phyloP scores from a whole-genome alignment of 2,329 filamentous ascomycete genomes.

The Cladophialophora chaetospira region DNA sequence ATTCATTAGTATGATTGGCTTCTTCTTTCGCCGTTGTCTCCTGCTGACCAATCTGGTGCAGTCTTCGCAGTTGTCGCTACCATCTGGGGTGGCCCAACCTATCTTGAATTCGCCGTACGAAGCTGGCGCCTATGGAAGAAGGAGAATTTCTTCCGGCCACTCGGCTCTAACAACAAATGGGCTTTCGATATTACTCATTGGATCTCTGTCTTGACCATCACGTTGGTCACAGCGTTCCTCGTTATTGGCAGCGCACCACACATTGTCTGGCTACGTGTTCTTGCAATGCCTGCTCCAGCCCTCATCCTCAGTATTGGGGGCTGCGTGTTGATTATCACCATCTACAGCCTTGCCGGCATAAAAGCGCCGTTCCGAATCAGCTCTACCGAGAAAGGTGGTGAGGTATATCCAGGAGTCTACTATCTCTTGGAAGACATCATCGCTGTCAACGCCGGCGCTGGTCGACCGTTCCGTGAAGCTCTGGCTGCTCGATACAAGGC shows the following conservation, averaged over 20 bases:
- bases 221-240: constrained; percentile 28
- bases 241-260: constrained; percentile 33
- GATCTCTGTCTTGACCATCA: constrained; percentile 31
- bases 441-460: constrained; percentile 66
- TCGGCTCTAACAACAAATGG: constrained; percentile 32
- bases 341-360: constrained; percentile 36
- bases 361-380: constrained; percentile 62
- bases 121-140: constrained; percentile 33
- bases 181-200: constrained; percentile 33
- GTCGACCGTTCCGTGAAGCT: constrained; percentile 55
- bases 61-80: constrained; percentile 34
- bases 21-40: not conserved
- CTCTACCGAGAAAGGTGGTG: constrained; percentile 61
- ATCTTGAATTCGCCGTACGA: constrained; percentile 33
- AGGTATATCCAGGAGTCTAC: constrained; percentile 62
- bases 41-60: constrained; percentile 9
- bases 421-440: constrained; percentile 69
- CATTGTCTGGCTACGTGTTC: constrained; percentile 33
- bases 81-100: constrained; percentile 34
- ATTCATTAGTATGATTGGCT: constrained; percentile 27
- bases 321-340: constrained; percentile 26
- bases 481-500: constrained; percentile 56
- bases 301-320: constrained; percentile 26
- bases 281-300: constrained; percentile 32
- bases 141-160: constrained; percentile 34